Base-by-base conservation (phyloP, 1,139 yeast species). In the Yamadazyma atlantica region DNA sequence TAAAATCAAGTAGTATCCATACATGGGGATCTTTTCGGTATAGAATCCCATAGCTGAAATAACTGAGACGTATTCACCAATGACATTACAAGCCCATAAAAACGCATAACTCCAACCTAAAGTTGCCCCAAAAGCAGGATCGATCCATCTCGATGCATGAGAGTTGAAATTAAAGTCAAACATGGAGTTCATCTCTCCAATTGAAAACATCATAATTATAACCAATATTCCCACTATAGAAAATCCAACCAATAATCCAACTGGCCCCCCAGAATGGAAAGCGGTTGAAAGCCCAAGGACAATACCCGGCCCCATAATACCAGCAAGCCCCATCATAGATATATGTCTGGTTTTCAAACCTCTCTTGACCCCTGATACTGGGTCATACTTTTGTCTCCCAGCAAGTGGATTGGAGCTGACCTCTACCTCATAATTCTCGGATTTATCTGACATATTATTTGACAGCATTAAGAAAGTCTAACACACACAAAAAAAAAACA, bases 251-350 rank as follows among this genome's bases (percentile, higher is more conserved):
- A 83, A 51, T 41, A 82, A 63, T 32, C 82, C 83, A 2, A 80
- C 87, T 2, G 89, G 87, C 5, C 90, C 89, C 35, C 84, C 82
- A 21, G 62, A 58, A 24, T 61, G 51, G 33, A 82, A 60, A 19
- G 72, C 72, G 25, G 53, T 41, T 4, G 62, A 62, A 18, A 59
- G 48, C 14, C 66, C 66, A 7, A 61, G 57, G 39, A 60, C 57
- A 19, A 66, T 57, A 11, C 75, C 75, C 2, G 73, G 67, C 4
- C 96, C 96, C 40, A 87, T 83, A 45, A 89, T 83, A 21, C 94
- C 87, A 16, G 94, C 95, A 34, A 87, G 69, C 27, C 95, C 86
- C 48, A 87, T 85, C 82, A 83, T 75, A 46, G 81, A 75, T 35
- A 64, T 48, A 42, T 62, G 69, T 40, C 70, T 48, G 8, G 64